Conservation (phyloP, 495 filamentous ascomycete species). For the Pseudotulostoma volvatum region DNA sequence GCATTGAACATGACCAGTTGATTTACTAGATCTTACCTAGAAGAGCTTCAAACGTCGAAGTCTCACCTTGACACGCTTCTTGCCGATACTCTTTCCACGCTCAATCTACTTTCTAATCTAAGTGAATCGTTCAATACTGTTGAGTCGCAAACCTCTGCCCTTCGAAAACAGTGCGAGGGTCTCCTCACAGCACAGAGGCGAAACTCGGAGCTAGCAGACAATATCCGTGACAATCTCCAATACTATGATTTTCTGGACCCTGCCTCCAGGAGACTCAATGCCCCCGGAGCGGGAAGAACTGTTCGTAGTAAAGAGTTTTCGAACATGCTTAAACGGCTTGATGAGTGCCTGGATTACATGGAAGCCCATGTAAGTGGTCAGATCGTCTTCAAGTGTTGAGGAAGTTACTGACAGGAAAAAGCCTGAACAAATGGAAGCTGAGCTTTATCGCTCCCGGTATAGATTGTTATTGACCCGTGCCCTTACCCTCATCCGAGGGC, state of each 20-base stretch:
- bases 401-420: conserved; percentile 19
- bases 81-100: conserved; percentile 50
- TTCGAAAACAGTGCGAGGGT: conserved; percentile 81
- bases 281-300: conserved; percentile 69
- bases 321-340: conserved; percentile 69
- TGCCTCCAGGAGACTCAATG: conserved; percentile 77
- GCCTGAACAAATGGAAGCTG: conserved; percentile 70
- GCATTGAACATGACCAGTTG: background rate
- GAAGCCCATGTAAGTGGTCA: conserved; percentile 47
- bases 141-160: conserved; percentile 75
- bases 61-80: conserved; percentile 72
- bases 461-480: conserved; percentile 53
- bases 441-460: conserved; percentile 61
- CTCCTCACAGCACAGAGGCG: conserved; percentile 63
- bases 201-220: conserved; percentile 57
- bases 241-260: conserved; percentile 89
- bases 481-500: conserved; percentile 69
- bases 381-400: background rate
- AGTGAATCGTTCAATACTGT: conserved; percentile 74
- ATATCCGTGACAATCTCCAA: conserved; percentile 67
- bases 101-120: conserved; percentile 56
- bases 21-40: conserved; percentile 45
- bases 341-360: conserved; percentile 86
- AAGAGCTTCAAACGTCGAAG: conserved; percentile 63
- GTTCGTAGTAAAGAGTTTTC: conserved; percentile 68